Percentiles rank a stretch among this genome's conserved stretches.
Evolutionary conservation across 2,329 filamentous ascomycete species (phyloP).

Genomic region (Fusarium luffae): DNA sequence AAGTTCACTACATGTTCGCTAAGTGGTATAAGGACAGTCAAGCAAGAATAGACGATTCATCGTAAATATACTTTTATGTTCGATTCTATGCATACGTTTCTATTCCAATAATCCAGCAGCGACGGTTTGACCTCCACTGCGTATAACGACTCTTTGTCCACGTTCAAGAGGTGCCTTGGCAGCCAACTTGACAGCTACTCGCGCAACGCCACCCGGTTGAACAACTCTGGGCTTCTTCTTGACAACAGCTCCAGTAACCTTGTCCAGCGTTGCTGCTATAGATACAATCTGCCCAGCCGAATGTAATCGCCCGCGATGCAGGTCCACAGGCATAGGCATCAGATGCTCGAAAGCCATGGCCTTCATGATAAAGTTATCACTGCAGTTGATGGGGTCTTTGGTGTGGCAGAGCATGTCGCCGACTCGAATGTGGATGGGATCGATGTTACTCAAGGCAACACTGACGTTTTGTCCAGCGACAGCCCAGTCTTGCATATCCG

Average conservation of each 20-base stretch:
- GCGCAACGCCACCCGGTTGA: constrained; percentile 80
- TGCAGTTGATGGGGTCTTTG: constrained; percentile 72
- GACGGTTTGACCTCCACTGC: constrained; percentile 83
- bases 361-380: constrained; percentile 82
- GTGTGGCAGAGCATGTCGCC: constrained; percentile 89
- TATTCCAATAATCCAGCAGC: constrained; percentile 87
- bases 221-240: constrained; percentile 90
- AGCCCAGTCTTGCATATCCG: constrained; percentile 82
- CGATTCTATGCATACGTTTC: not conserved
- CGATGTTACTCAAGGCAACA: constrained; percentile 86
- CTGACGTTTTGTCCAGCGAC: constrained; percentile 91
- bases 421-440: constrained; percentile 81
- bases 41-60: not conserved
- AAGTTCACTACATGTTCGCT: not conserved
- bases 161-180: constrained; percentile 81
- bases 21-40: not conserved
- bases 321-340: constrained; percentile 87
- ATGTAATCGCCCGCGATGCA: constrained; percentile 87
- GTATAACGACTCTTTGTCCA: constrained; percentile 82
- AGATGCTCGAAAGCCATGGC: constrained; percentile 90
- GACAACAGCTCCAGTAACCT: constrained; percentile 75
- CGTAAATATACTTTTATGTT: not conserved
- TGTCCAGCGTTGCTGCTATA: constrained; percentile 81
- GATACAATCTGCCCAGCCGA: constrained; percentile 78
- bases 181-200: constrained; percentile 79